Evolutionary conservation across 2,329 filamentous ascomycete species (phyloP).

Genomic region (Hyphodiscus sp.): DNA sequence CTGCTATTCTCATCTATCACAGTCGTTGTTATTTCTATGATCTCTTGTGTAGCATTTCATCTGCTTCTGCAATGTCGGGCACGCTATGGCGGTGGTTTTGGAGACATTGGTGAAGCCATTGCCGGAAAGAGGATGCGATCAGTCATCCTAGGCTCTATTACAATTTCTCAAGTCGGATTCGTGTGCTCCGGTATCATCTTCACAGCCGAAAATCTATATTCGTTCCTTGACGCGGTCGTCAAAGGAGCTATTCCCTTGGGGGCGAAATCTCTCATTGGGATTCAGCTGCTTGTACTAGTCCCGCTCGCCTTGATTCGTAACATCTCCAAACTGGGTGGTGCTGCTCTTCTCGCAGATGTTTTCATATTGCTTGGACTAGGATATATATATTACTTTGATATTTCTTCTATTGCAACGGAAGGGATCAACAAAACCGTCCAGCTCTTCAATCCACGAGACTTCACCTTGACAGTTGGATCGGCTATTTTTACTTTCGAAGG

Average conservation of each 20-base stretch:
- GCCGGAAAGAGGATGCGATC: constrained; percentile 84
- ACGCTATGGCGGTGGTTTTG: constrained; percentile 63
- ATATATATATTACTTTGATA: constrained; percentile 91
- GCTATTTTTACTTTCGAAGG: constrained; percentile 98
- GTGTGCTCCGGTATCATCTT: constrained; percentile 93
- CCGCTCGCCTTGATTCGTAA: constrained; percentile 88
- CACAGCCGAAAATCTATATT: constrained; percentile 86
- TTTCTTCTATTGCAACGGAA: constrained; percentile 67
- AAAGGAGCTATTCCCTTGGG: constrained; percentile 76
- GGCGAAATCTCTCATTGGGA: constrained; percentile 79
- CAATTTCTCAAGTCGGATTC: constrained; percentile 89
- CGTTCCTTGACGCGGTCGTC: constrained; percentile 83
- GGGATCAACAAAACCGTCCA: constrained; percentile 76
- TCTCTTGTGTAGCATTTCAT: constrained; percentile 88
- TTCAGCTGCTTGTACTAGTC: constrained; percentile 90
- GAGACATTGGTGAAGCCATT: constrained; percentile 84
- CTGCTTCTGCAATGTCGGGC: constrained; percentile 69
- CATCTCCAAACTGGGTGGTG: constrained; percentile 92
- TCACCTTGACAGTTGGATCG: constrained; percentile 95
- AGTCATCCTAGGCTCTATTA: constrained; percentile 82
- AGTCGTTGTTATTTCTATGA: constrained; percentile 81
- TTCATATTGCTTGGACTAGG: constrained; percentile 89
- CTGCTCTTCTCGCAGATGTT: constrained; percentile 82
- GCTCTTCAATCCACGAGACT: constrained; percentile 78
- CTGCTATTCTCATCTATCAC: constrained; percentile 93